phyloP scores from a whole-genome alignment of 2,329 filamentous ascomycete genomes.

The Calonectria ilicicola region DNA sequence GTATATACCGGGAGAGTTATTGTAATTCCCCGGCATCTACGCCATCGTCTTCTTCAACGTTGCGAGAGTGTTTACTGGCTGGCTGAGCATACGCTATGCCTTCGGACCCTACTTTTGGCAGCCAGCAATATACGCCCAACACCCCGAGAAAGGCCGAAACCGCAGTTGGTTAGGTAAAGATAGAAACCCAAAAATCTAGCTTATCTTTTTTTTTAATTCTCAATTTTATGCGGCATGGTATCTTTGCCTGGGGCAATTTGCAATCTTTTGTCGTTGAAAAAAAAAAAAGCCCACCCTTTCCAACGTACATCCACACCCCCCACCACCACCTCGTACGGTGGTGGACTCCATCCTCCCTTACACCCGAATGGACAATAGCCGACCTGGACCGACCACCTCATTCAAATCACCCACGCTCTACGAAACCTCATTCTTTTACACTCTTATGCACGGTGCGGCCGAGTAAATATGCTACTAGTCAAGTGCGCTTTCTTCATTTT shows the following conservation, averaged over 20 bases:
- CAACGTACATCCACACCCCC: background rate
- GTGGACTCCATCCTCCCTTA: constrained; percentile 30
- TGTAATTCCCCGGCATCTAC: too few species aligned
- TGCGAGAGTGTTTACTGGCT: background rate
- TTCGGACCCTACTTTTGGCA: too few species aligned
- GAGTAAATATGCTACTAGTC: background rate
- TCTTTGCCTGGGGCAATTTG: background rate
- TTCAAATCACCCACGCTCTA: constrained; percentile 25
- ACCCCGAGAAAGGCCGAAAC: background rate
- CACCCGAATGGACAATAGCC: constrained; percentile 40
- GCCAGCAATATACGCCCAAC: background rate
- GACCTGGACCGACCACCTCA: constrained; percentile 39
- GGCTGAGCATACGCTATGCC: background rate
- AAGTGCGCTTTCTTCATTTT: background rate
- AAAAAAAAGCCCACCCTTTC: background rate
- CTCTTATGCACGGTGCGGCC: background rate
- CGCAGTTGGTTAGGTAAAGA: background rate
- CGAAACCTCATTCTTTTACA: constrained; percentile 6
- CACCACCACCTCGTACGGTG: background rate
- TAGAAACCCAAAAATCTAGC: background rate
- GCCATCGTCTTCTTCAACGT: background rate
- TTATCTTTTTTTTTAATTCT: background rate
- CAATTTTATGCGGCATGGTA: too few species aligned
- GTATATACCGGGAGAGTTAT: background rate
- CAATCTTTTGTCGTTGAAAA: background rate